Conservation (phyloP, 2,329 filamentous ascomycete genomes). For the Lachnellula occidentalis region DNA sequence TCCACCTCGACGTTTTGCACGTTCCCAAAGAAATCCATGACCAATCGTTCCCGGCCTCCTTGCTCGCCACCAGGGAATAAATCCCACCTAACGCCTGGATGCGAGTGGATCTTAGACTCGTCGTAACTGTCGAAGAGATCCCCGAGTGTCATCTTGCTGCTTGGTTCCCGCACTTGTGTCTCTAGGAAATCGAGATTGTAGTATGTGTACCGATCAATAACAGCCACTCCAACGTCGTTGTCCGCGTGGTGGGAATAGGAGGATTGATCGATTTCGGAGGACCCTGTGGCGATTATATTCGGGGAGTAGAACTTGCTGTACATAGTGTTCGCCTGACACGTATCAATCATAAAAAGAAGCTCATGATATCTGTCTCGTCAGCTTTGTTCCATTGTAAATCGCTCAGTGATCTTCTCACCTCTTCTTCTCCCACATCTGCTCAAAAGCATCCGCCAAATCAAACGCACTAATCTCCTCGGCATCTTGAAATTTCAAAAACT, state of each 20-base stretch:
- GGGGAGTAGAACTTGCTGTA: constrained; percentile 97
- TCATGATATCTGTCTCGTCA: constrained; percentile 70
- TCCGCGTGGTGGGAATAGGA: constrained; percentile 98
- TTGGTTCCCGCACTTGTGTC: constrained; percentile 77
- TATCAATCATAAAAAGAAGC: constrained; percentile 99
- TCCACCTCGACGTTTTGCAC: constrained; percentile 95
- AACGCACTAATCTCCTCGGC: constrained; percentile 96
- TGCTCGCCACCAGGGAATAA: constrained; percentile 82
- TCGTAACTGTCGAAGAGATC: constrained; percentile 97
- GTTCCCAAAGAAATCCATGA: constrained; percentile 98
- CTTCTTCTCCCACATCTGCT: constrained; percentile 99
- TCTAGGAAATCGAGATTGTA: constrained; percentile 98
- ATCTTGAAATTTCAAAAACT: constrained; percentile 98
- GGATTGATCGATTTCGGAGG: constrained; percentile 89
- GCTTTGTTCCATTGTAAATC: not conserved
- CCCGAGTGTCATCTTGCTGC: constrained; percentile 82
- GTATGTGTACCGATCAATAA: constrained; percentile 98
- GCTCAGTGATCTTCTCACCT: constrained; percentile 45
- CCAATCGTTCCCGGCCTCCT: constrained; percentile 68
- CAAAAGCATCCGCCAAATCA: constrained; percentile 93
- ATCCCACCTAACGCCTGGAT: constrained; percentile 89
- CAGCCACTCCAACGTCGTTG: constrained; percentile 94
- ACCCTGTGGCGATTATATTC: constrained; percentile 97
- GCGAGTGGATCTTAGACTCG: constrained; percentile 86
- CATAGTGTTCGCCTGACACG: constrained; percentile 99